Conservation (phyloP, 495 filamentous ascomycete genomes). For the Aspergillus coremiiformis region DNA sequence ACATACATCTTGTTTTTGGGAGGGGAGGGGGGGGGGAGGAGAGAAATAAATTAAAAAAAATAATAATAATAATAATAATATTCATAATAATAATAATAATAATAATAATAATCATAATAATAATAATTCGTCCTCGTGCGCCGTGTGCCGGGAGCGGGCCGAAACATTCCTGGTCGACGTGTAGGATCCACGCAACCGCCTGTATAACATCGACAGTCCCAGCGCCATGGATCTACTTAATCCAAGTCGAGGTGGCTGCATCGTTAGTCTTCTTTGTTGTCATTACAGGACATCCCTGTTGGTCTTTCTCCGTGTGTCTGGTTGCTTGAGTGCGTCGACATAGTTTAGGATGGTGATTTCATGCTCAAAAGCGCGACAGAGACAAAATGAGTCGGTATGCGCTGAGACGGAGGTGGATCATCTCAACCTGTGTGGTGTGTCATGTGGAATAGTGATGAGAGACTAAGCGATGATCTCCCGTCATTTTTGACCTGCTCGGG, state of each 20-base stretch:
- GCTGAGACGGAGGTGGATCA: background rate
- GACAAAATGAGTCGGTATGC: background rate
- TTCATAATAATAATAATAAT: background rate
- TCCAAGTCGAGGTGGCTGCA: conserved; percentile 13
- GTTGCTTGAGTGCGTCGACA: background rate
- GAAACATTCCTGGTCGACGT: conserved; percentile 13
- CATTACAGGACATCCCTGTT: conserved; percentile 1
- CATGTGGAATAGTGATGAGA: background rate
- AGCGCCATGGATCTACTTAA: conserved; percentile 11
- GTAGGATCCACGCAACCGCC: conserved; percentile 9
- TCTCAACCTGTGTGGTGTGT: background rate
- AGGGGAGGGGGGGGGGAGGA: too few species aligned
- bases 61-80: too few species aligned
- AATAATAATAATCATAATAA: background rate
- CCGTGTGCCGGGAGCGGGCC: conserved; percentile 15
- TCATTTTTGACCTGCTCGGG: conserved; percentile 1
- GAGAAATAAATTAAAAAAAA: too few species aligned
- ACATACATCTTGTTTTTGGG: background rate
- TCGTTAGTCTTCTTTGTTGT: conserved; percentile 4
- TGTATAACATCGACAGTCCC: conserved; percentile 13
- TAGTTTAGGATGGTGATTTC: background rate
- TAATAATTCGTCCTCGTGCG: background rate
- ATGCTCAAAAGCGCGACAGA: background rate
- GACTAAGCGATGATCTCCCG: conserved; percentile 20
- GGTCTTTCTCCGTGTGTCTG: background rate